phyloP scores from a whole-genome alignment of 345 rosid genomes.

The Brassica napus region DNA sequence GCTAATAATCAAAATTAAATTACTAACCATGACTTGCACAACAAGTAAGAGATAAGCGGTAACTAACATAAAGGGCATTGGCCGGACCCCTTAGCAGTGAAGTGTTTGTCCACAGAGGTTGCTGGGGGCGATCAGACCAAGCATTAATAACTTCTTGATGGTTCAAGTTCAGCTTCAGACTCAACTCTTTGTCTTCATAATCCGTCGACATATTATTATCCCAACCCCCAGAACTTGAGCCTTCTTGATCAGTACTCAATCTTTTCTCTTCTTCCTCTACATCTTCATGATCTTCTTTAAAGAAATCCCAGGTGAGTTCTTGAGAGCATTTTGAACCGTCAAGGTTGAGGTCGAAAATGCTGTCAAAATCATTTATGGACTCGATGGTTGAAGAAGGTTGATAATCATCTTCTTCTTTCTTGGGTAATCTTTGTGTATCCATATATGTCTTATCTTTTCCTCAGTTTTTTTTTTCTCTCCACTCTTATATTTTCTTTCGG shows the following conservation, averaged over 20 bases:
- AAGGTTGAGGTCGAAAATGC: slow-evolving; percentile 29
- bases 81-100: slow-evolving; percentile 30
- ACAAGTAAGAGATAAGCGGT: slow-evolving; percentile 12
- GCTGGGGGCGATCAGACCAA: slow-evolving; percentile 57
- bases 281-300: slow-evolving; percentile 36
- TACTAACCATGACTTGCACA: slow-evolving; percentile 4
- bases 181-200: slow-evolving; percentile 41
- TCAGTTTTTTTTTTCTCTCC: slow-evolving; percentile 28
- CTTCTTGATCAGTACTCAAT: slow-evolving; percentile 37
- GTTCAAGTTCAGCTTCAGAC: slow-evolving; percentile 66
- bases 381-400: slow-evolving; percentile 24
- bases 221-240: slow-evolving; percentile 38
- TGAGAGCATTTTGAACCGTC: slow-evolving; percentile 43
- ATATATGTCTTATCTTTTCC: slow-evolving; percentile 20
- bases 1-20: background rate
- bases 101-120: slow-evolving; percentile 45
- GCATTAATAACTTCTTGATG: slow-evolving; percentile 74
- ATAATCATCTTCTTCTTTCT: slow-evolving; percentile 39
- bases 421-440: slow-evolving; percentile 31
- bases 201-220: slow-evolving; percentile 26
- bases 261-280: slow-evolving; percentile 4
- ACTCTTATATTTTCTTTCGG: slow-evolving; percentile 13
- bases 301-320: slow-evolving; percentile 31
- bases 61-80: slow-evolving; percentile 49
- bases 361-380: slow-evolving; percentile 23